phyloP scores from a whole-genome alignment of 2,329 filamentous ascomycete species.

The Herpotrichia juniperi region DNA sequence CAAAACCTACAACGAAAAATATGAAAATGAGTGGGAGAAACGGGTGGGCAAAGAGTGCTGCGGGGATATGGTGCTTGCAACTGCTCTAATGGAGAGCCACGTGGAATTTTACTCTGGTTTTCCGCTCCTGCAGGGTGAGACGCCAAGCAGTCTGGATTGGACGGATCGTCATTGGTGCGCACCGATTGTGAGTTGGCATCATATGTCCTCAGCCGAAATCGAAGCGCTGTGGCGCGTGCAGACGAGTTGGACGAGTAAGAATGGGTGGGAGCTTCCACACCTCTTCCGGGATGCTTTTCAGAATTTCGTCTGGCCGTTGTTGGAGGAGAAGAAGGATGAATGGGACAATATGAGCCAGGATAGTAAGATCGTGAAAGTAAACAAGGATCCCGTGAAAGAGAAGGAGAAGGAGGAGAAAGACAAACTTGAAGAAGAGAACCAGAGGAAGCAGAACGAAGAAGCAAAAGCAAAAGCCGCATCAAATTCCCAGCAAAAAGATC shows the following conservation, averaged over 20 bases:
- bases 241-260: conserved; percentile 35
- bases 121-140: conserved; percentile 53
- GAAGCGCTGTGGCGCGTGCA: conserved; percentile 39
- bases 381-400: not conserved
- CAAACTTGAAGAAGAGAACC: not conserved
- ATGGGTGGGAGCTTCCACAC: conserved; percentile 42
- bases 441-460: conserved; percentile 12
- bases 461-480: conserved; percentile 8
- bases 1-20: conserved; percentile 38
- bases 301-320: conserved; percentile 35
- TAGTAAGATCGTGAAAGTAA: conserved; percentile 17
- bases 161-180: conserved; percentile 49
- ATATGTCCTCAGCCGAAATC: conserved; percentile 28
- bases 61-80: conserved; percentile 44
- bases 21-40: conserved; percentile 40
- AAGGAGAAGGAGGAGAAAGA: conserved; percentile 19
- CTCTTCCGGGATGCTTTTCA: conserved; percentile 41
- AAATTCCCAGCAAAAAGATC: not conserved
- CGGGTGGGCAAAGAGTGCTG: conserved; percentile 42
- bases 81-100: conserved; percentile 40
- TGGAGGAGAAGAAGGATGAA: conserved; percentile 29
- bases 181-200: conserved; percentile 49
- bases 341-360: conserved; percentile 47
- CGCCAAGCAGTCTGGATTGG: conserved; percentile 48
- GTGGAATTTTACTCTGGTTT: conserved; percentile 46